A percentile compares a stretch with the other conserved stretches of the same genome.
These are phyloP conservation scores for Secale cereale DNA, from an alignment of 176 grass and related monocot species.

Conservation along the genomic window DNA sequence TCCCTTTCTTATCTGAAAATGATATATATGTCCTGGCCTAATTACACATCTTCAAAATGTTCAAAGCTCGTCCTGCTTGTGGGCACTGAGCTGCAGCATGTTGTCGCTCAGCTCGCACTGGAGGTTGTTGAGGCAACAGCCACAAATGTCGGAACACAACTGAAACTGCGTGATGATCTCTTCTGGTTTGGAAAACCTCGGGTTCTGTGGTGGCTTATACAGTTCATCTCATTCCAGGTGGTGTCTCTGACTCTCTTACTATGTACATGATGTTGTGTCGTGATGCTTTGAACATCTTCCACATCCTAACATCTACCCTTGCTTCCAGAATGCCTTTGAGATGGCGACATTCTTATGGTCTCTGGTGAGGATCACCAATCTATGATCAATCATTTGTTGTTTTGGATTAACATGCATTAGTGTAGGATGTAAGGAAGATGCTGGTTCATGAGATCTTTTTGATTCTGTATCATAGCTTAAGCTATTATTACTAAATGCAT, in stretches of 20 bases:
- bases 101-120: constrained; percentile 75
- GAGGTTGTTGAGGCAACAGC: constrained; percentile 74
- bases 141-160: constrained; percentile 65
- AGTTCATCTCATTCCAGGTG: constrained; percentile 99
- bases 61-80: constrained; percentile 77
- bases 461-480: constrained; percentile 13
- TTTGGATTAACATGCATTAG: constrained; percentile 5
- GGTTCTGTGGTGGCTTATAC: constrained; percentile 91
- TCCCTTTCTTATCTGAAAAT: not conserved
- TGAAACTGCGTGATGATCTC: constrained; percentile 93
- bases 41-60: not conserved
- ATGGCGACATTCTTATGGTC: constrained; percentile 99
- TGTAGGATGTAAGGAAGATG: not conserved
- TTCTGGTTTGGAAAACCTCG: constrained; percentile 96
- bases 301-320: constrained; percentile 29
- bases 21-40: constrained; percentile 7
- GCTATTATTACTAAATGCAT: not conserved
- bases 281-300: constrained; percentile 7
- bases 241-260: not conserved
- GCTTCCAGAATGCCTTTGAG: constrained; percentile 92
- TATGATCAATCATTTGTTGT: not conserved
- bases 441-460: not conserved
- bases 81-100: constrained; percentile 84
- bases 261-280: constrained; percentile 11
- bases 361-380: constrained; percentile 52